Base-by-base conservation (phyloP, 768 basidiomycete species). In the Boletus pseudopeckii region DNA sequence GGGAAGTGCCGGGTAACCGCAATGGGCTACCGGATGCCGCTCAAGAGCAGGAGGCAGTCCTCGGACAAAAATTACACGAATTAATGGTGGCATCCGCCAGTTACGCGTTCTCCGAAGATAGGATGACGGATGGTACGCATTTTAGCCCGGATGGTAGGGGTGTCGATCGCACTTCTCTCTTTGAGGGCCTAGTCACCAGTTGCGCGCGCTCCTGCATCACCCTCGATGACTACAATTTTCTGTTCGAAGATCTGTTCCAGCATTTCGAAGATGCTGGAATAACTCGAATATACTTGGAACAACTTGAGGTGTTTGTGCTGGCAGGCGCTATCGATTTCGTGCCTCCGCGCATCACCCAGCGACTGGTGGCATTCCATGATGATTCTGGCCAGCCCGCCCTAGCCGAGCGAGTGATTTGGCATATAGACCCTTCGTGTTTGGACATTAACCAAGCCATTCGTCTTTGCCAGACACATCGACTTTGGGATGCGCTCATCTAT, bases 401-500 rank as follows among this genome's bases (percentile, higher is more conserved):
- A 4, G 90, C 88, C 1, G 95, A 99, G 69, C 82, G 83, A 30
- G 76, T 98, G 52, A 96, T 99, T 50, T 98, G 94, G 93, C 92
- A 96, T 66, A 92, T 98, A 59, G 91, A 97, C 61, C 93, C 96
- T 1, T 73, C 81, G 2, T 91, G 86, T 61, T 73, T 99, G 54
- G 97, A 99, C 65, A 85, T 98, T 71, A 90, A 98, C 64, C 96
- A 98, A 72, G 88, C 88, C 5, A 88, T 98, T 59, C 78, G 71
- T 24, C 77, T 99, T 5, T 99, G 97, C 64, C 88, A 92, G 68
- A 78, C 72, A 53, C 81, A 93, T 64, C 79, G 79, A 26, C 81
- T 98, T 5, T 97, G 92, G 74, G 96, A 98, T 63, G 94, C 96
- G 0, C 80, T 98, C 53, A 87, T 96, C 53, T 95, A 97, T 68